phyloP scores from a whole-genome alignment of 371 early-diverging fungal species.

The Syncephalis plumigaleata region DNA sequence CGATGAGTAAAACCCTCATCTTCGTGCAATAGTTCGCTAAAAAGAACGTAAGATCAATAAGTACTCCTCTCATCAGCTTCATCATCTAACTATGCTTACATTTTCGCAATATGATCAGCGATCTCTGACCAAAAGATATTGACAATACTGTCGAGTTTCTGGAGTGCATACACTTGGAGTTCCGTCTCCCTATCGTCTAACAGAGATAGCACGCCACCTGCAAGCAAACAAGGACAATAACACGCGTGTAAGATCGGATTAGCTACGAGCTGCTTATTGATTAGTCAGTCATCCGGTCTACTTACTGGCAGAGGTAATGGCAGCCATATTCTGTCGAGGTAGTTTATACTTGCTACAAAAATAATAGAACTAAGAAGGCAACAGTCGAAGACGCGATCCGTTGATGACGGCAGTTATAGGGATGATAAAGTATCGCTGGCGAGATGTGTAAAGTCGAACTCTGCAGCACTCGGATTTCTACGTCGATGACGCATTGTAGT shows the following conservation, averaged over 20 bases:
- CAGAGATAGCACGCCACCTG: slow-evolving; percentile 69
- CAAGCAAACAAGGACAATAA: not conserved
- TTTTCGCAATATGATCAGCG: slow-evolving; percentile 83
- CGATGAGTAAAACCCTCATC: slow-evolving; percentile 68
- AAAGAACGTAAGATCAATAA: not conserved
- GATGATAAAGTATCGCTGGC: too few relatives aligned
- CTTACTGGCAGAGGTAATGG: too few relatives aligned
- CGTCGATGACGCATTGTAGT: too few relatives aligned
- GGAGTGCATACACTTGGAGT: slow-evolving; percentile 78
- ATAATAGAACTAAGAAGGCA: too few relatives aligned
- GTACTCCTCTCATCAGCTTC: not conserved
- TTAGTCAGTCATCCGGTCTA: too few relatives aligned
- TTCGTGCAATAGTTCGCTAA: slow-evolving; percentile 83
- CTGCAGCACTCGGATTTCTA: too few relatives aligned
- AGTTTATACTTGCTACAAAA: too few relatives aligned
- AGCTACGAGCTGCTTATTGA: too few relatives aligned
- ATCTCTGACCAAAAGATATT: slow-evolving; percentile 97
- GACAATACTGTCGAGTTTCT: slow-evolving; percentile 69
- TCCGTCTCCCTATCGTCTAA: slow-evolving; percentile 85
- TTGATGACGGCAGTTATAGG: too few relatives aligned
- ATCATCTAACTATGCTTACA: slow-evolving; percentile 28
- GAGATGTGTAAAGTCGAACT: too few relatives aligned
- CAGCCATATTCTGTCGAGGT: too few relatives aligned
- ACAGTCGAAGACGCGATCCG: too few relatives aligned
- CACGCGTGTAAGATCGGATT: not conserved